A percentile compares a stretch with the other conserved stretches of the same genome.
These are phyloP conservation scores for Fusarium sp. DNA, from an alignment of 2,329 filamentous ascomycete genomes.

Conservation along the genomic window DNA sequence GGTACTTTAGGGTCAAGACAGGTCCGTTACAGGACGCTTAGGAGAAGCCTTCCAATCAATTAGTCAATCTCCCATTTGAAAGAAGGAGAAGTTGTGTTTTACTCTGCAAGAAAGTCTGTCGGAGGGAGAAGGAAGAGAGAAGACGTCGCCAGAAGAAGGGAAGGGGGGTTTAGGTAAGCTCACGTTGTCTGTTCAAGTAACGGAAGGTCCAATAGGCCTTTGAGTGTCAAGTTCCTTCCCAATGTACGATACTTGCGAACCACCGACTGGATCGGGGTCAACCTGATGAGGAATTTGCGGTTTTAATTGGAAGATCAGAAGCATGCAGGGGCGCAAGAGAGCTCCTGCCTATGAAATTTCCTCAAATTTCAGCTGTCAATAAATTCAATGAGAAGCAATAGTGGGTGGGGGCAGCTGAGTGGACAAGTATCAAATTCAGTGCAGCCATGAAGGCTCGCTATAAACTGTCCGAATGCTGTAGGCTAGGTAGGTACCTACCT, in stretches of 20 bases:
- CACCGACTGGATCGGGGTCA: neutral
- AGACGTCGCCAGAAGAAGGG: neutral
- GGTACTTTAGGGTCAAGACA: conserved; percentile 28
- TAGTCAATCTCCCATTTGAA: conserved; percentile 6
- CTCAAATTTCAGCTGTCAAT: neutral
- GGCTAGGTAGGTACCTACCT: neutral
- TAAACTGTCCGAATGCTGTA: neutral
- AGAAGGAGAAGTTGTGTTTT: neutral
- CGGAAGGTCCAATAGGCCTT: neutral
- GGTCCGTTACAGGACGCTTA: conserved; percentile 18
- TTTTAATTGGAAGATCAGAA: neutral
- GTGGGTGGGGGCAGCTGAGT: neutral
- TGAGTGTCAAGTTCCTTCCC: neutral
- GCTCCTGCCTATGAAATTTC: neutral
- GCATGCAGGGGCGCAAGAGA: neutral
- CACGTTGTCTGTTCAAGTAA: neutral
- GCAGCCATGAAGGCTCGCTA: neutral
- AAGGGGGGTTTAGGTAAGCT: neutral
- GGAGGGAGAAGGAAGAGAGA: neutral
- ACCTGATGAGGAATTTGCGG: neutral
- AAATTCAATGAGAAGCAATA: neutral
- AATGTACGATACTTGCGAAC: neutral
- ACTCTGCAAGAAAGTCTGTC: neutral
- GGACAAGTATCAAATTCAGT: neutral
- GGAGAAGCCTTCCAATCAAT: conserved; percentile 15